Percentiles rank a stretch among this genome's conserved stretches.
These are phyloP conservation scores for Polyplosphaeria fusca DNA, from an alignment of 495 filamentous ascomycete species.

Conservation along the genomic window DNA sequence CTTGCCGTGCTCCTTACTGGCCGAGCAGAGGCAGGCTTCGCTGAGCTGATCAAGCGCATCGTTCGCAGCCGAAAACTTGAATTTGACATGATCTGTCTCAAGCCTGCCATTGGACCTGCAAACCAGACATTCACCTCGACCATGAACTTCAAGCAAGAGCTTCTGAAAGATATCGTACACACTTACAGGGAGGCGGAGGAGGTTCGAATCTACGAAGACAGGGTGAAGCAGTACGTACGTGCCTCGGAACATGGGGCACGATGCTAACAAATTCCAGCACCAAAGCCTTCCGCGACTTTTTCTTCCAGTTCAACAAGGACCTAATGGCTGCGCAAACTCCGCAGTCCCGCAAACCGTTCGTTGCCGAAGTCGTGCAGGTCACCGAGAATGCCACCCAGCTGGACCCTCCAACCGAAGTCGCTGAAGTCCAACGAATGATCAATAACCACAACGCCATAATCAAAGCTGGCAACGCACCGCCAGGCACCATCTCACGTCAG, in stretches of 20 bases:
- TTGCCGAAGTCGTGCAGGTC: conserved; percentile 82
- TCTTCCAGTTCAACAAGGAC: conserved; percentile 65
- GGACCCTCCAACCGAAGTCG: conserved; percentile 78
- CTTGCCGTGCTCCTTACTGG: conserved; percentile 87
- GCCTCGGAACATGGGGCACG: not conserved
- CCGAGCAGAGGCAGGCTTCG: conserved; percentile 72
- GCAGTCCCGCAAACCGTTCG: conserved; percentile 57
- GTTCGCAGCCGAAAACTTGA: conserved; percentile 70
- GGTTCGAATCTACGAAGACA: conserved; percentile 68
- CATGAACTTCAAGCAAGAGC: conserved; percentile 81
- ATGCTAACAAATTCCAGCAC: conserved; percentile 43
- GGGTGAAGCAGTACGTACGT: conserved; percentile 57
- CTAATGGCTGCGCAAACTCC: conserved; percentile 40
- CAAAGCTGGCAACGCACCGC: conserved; percentile 42
- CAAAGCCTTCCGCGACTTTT: conserved; percentile 77
- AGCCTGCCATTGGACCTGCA: conserved; percentile 76
- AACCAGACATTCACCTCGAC: conserved; percentile 72
- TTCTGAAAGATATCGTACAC: conserved; percentile 73
- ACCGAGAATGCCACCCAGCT: conserved; percentile 69
- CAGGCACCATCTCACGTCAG: conserved; percentile 47
- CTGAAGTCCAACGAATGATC: conserved; percentile 84
- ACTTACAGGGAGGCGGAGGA: conserved; percentile 83
- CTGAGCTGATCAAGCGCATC: conserved; percentile 79
- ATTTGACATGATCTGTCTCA: conserved; percentile 87
- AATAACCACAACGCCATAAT: conserved; percentile 72